Evolutionary conservation across 1,139 yeast genomes (phyloP).

Genomic region (Taphrina sp.): DNA sequence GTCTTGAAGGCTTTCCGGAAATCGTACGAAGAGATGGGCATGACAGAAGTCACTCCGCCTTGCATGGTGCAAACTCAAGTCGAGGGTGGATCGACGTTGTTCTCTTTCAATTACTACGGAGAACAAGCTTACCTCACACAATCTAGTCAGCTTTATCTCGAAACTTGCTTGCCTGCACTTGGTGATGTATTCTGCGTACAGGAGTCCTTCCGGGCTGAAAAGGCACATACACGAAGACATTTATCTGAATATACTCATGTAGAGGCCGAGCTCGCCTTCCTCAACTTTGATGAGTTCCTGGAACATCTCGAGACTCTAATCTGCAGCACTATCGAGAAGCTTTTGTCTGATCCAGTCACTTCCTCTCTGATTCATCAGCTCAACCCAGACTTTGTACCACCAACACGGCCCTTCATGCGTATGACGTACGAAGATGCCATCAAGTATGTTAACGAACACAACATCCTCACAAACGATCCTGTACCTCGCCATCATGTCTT

Average conservation of each 20-base stretch:
- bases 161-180: constrained; percentile 90
- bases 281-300: constrained; percentile 81
- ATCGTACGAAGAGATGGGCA: constrained; percentile 69
- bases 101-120: constrained; percentile 90
- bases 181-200: constrained; percentile 98
- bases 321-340: constrained; percentile 66
- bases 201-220: constrained; percentile 99
- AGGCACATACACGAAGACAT: constrained; percentile 98
- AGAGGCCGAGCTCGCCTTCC: constrained; percentile 88
- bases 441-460: constrained; percentile 95
- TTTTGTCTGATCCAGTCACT: constrained; percentile 83
- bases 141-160: constrained; percentile 93
- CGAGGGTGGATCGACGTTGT: constrained; percentile 97
- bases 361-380: constrained; percentile 86
- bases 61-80: constrained; percentile 99
- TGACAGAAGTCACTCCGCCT: constrained; percentile 95
- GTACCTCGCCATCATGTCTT: constrained; percentile 70
- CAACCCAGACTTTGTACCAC: constrained; percentile 86
- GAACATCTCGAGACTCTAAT: constrained; percentile 78
- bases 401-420: constrained; percentile 82
- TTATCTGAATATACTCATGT: constrained; percentile 94
- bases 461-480: constrained; percentile 69
- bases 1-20: constrained; percentile 71
- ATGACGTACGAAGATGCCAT: constrained; percentile 88
- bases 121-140: constrained; percentile 96